These are phyloP conservation scores for Cryptosporidium bovis DNA, from an alignment of 169 alveolate species.

Conservation along the genomic window DNA sequence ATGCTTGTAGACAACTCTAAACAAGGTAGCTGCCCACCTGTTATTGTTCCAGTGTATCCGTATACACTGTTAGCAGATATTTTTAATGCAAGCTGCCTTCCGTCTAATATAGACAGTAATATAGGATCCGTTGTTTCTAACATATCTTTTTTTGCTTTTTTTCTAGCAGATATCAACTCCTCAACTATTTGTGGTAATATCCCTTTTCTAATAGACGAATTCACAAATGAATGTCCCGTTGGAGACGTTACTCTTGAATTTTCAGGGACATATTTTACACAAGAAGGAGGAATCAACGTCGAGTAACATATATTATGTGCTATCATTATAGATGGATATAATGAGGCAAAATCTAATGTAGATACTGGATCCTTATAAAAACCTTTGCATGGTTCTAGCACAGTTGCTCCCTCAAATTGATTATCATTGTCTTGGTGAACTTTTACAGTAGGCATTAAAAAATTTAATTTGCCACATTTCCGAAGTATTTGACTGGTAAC, in stretches of 20 bases:
- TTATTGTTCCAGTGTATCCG: slow-evolving; percentile 99
- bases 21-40: slow-evolving; percentile 97
- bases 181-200: slow-evolving; percentile 96
- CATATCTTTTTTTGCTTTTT: slow-evolving; percentile 93
- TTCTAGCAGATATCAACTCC: slow-evolving; percentile 96
- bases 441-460: slow-evolving; percentile 91
- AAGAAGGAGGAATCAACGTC: slow-evolving; percentile 89
- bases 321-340: slow-evolving; percentile 99
- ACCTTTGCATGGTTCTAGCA: slow-evolving; percentile 93
- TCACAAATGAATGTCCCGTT: slow-evolving; percentile 74
- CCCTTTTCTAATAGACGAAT: slow-evolving; percentile 87
- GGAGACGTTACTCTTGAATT: slow-evolving; percentile 76
- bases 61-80: slow-evolving; percentile 99
- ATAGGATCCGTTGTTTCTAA: slow-evolving; percentile 91
- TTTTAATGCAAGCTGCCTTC: slow-evolving; percentile 98
- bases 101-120: slow-evolving; percentile 93
- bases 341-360: slow-evolving; percentile 98
- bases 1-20: slow-evolving; percentile 95
- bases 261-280: slow-evolving; percentile 77
- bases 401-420: slow-evolving; percentile 96
- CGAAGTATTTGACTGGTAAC: slow-evolving; percentile 95
- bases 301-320: slow-evolving; percentile 99
- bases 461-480: slow-evolving; percentile 89
- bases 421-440: slow-evolving; percentile 27
- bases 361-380: slow-evolving; percentile 98